Base-by-base conservation (phyloP, 805 yeast species). In the Candida sanyiensis region DNA sequence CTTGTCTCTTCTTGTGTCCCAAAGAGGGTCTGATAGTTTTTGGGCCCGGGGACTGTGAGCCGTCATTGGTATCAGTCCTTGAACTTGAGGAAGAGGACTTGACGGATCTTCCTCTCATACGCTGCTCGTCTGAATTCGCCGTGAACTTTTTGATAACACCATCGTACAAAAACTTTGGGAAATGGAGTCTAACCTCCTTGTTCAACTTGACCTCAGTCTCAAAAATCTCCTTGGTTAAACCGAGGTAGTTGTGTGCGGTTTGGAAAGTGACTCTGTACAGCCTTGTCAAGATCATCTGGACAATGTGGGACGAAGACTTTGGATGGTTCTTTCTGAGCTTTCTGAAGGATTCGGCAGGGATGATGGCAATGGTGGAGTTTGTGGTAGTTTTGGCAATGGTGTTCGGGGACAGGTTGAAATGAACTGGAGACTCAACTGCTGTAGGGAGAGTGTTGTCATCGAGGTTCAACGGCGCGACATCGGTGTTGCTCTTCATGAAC, bases 181-280 rank as follows among this genome's bases (percentile, higher is more conserved):
- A 59, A 33, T 71, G 73, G 39, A 63, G 59, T 16, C 63, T 50
- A 0, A 70, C 61, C 12, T 61, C 56, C 10, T 65, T 59, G 54
- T 89, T 90, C 30, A 87, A 63, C 19, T 69, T 66, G 6, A 73
- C 61, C 54, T 90, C 98, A 13, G 90, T 79, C 39, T 80, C 76
- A 51, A 84, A 72, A 22, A 90, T 78, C 51, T 88, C 96, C 15
- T 73, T 66, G 0, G 97, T 87, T 17, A 90, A 62, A 0, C 95
- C 96, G 35, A 90, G 66, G 57, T 90, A 93, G 45, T 76, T 73
- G 57, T 89, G 93, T 8, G 93, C 85, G 0, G 97, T 85, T 54
- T 85, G 89, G 59, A 90, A 79, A 0, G 97, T 90, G 7, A 93
- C 96, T 48, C 94, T 75, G 56, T 87, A 86, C 38, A 93, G 69